phyloP scores from a whole-genome alignment of 129 eudicot species.

The Gnaphalium uliginosum region DNA sequence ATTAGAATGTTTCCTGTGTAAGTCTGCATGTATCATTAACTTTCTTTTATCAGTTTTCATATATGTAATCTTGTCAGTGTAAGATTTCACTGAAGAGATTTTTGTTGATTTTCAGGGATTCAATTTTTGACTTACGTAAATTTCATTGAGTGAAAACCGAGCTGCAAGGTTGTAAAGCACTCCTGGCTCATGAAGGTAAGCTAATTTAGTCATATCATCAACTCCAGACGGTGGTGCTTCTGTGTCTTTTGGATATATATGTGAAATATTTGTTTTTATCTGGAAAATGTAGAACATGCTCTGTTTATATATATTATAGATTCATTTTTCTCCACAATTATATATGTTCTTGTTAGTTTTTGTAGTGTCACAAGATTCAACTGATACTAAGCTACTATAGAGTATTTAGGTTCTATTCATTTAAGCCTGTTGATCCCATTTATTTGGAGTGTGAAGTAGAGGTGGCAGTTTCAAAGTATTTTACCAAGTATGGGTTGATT shows the following conservation, averaged over 20 bases:
- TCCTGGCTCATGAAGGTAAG: conserved; percentile 96
- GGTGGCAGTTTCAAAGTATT: not conserved
- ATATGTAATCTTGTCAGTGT: not conserved
- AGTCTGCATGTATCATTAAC: conserved; percentile 51
- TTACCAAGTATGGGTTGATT: not conserved
- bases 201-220: conserved; percentile 93
- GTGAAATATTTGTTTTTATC: conserved; percentile 71
- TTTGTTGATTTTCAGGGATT: not conserved
- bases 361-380: not conserved
- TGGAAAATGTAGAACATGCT: conserved; percentile 33
- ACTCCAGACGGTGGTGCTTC: conserved; percentile 97
- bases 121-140: conserved; percentile 55
- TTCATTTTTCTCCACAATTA: not conserved
- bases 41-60: conserved; percentile 23
- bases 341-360: not conserved
- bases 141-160: conserved; percentile 75
- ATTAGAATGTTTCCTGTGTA: conserved; percentile 91
- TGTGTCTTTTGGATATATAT: conserved; percentile 83
- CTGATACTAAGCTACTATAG: not conserved
- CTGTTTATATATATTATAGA: not conserved
- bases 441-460: not conserved
- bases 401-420: not conserved
- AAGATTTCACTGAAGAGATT: conserved; percentile 1
- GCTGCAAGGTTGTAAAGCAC: conserved; percentile 81
- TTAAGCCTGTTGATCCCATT: not conserved